Conservation (phyloP, 2,329 filamentous ascomycete genomes). For the Xylariaceae sp. region DNA sequence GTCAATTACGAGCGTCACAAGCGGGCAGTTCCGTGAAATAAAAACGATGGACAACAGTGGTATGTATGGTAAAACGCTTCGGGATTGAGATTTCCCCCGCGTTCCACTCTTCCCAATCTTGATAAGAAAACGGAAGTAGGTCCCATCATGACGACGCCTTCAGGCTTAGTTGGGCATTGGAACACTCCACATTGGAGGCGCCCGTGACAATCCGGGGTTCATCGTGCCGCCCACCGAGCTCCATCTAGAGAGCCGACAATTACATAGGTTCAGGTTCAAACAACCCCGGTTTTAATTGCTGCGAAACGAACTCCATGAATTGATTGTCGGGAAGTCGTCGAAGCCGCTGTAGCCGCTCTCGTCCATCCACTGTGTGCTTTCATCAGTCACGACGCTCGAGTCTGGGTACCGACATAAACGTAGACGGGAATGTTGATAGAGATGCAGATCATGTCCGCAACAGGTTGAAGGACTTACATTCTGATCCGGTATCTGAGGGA, state of each 20-base stretch:
- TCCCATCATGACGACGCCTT: background rate
- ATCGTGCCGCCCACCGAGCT: background rate
- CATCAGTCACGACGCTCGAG: conserved; percentile 1
- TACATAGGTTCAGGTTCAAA: too few relatives aligned
- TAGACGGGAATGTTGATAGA: background rate
- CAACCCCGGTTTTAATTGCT: too few relatives aligned
- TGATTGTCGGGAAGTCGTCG: conserved; percentile 18
- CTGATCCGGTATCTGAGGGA: conserved; percentile 14
- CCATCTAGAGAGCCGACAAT: background rate
- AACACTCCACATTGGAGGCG: background rate
- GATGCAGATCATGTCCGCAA: background rate
- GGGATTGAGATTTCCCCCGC: background rate
- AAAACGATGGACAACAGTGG: background rate
- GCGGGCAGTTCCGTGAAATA: background rate
- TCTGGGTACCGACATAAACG: background rate
- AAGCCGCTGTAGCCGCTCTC: conserved; percentile 23
- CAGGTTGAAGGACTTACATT: conserved; percentile 10
- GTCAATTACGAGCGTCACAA: background rate
- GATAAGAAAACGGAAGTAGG: background rate
- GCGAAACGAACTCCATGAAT: conserved; percentile 22
- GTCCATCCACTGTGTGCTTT: conserved; percentile 17
- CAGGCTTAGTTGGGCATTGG: background rate
- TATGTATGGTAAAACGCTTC: too few relatives aligned
- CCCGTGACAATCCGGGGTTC: background rate
- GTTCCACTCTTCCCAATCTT: background rate